These are phyloP conservation scores for Petasospora rhodanensis DNA, from an alignment of 1,139 yeast species.

Conservation along the genomic window DNA sequence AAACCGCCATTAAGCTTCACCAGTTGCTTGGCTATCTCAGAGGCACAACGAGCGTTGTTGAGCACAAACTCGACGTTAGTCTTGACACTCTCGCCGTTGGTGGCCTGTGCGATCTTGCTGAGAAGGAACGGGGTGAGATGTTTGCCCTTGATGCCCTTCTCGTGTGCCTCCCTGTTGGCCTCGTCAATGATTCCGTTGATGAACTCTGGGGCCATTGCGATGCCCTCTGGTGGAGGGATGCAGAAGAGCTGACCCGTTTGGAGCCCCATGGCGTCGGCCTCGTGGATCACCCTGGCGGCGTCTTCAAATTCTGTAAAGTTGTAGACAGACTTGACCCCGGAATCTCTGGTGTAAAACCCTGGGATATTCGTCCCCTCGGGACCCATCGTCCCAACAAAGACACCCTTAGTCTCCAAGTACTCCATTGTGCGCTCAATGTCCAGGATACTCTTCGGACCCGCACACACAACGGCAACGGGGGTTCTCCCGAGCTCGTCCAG, in stretches of 20 bases:
- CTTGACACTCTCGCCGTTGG: constrained; percentile 64
- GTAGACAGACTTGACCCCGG: constrained; percentile 71
- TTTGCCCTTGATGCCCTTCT: constrained; percentile 59
- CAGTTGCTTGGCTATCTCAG: constrained; percentile 65
- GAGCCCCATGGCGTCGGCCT: constrained; percentile 48
- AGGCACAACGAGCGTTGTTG: constrained; percentile 68
- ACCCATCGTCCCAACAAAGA: constrained; percentile 45
- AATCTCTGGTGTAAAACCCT: constrained; percentile 76
- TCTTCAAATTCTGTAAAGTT: constrained; percentile 45
- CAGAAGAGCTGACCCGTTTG: constrained; percentile 73
- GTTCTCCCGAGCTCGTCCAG: constrained; percentile 79
- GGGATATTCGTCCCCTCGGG: constrained; percentile 58
- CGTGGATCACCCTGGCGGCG: constrained; percentile 60
- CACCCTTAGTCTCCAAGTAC: constrained; percentile 84
- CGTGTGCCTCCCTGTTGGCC: constrained; percentile 57
- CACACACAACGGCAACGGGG: constrained; percentile 83
- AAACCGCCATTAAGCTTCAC: too few species aligned
- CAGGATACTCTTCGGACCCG: constrained; percentile 85
- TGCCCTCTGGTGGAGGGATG: constrained; percentile 70
- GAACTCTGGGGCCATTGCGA: constrained; percentile 51
- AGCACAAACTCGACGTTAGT: constrained; percentile 74
- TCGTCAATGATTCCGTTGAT: constrained; percentile 53
- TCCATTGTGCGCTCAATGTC: constrained; percentile 82
- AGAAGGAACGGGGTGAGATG: constrained; percentile 75
- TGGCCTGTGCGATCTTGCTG: constrained; percentile 55